Evolutionary conservation across 192 early-diverging fungal species (phyloP).

Genomic region (Pilobolus umbonatus): DNA sequence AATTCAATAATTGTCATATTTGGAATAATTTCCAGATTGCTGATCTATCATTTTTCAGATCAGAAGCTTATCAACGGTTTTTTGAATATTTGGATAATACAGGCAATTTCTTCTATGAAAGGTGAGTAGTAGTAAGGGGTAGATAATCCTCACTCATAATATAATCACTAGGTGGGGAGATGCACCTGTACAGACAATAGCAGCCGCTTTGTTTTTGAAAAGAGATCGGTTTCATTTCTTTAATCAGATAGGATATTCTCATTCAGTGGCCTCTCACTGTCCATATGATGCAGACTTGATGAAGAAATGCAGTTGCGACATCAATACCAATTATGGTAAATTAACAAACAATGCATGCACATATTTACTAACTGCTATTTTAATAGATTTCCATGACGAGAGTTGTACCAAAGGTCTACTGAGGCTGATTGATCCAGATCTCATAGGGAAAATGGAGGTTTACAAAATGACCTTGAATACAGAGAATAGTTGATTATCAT

Average conservation of each 20-base stretch:
- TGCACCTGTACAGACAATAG: conserved; percentile 66
- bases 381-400: neutral
- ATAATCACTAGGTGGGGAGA: conserved; percentile 55
- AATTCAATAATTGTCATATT: conserved; percentile 64
- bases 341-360: no score
- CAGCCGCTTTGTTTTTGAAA: conserved; percentile 56
- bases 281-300: conserved; percentile 46
- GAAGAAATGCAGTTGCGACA: conserved; percentile 42
- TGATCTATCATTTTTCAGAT: conserved; percentile 64
- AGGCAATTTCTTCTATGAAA: conserved; percentile 87
- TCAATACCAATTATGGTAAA: conserved; percentile 10
- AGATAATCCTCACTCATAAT: conserved; percentile 16
- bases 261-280: conserved; percentile 62
- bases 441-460: no score
- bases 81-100: conserved; percentile 69
- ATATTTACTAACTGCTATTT: no score
- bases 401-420: neutral
- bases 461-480: no score
- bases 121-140: conserved; percentile 24
- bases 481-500: no score
- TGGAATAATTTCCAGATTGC: conserved; percentile 91
- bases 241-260: conserved; percentile 66
- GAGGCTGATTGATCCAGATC: neutral
- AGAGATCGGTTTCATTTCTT: conserved; percentile 70
- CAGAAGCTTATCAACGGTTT: conserved; percentile 57